phyloP scores from a whole-genome alignment of 139 green algal species.

The Zygnema cylindricum region DNA sequence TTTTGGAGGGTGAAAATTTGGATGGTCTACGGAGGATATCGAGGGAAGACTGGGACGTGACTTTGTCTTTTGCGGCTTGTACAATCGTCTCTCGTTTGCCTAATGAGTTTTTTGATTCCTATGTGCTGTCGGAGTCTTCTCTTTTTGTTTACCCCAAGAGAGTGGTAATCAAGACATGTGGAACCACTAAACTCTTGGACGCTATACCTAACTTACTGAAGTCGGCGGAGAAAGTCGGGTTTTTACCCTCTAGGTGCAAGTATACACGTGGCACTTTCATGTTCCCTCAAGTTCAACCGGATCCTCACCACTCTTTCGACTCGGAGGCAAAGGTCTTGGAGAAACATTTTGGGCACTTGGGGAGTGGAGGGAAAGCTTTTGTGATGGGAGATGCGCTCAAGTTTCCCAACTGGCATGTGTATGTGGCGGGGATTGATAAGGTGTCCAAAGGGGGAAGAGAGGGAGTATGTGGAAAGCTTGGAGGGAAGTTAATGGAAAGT shows the following conservation, averaged over 20 bases:
- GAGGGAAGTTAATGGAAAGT: no score
- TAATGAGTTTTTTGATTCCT: slow-evolving; percentile 88
- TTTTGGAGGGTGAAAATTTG: background rate
- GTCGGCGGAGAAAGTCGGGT: slow-evolving; percentile 69
- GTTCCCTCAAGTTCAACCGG: slow-evolving; percentile 82
- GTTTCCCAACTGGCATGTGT: slow-evolving; percentile 88
- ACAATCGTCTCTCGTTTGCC: slow-evolving; percentile 85
- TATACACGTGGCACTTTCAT: slow-evolving; percentile 93
- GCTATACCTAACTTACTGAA: slow-evolving; percentile 81
- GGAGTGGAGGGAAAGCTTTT: slow-evolving; percentile 72
- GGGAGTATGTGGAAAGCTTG: no score
- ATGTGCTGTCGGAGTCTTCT: slow-evolving; percentile 94
- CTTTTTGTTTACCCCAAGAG: slow-evolving; percentile 93
- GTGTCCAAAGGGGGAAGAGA: background rate
- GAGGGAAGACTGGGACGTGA: slow-evolving; percentile 53
- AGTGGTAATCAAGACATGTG: slow-evolving; percentile 97
- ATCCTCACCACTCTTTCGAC: slow-evolving; percentile 77
- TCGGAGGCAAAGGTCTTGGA: slow-evolving; percentile 80
- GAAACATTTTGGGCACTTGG: slow-evolving; percentile 76
- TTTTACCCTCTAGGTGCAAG: slow-evolving; percentile 75
- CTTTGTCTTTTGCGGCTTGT: slow-evolving; percentile 80
- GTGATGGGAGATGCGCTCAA: slow-evolving; percentile 70
- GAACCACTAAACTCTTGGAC: slow-evolving; percentile 85
- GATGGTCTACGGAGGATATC: slow-evolving; percentile 49
- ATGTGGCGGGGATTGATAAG: slow-evolving; percentile 69